phyloP scores from a whole-genome alignment of 805 yeast genomes.

The Nakazawaea pomicola region DNA sequence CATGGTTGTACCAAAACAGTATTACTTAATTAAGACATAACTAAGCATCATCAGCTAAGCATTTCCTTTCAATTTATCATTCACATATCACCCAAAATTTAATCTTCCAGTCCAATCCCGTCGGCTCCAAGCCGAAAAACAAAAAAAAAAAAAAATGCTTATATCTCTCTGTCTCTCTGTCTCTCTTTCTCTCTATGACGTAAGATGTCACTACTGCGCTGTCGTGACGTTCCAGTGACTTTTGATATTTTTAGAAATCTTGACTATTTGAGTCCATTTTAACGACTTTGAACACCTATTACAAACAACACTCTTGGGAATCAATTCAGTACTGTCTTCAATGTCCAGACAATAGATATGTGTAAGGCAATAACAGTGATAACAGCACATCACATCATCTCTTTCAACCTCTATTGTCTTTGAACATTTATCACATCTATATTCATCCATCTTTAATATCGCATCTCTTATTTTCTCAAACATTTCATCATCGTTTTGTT shows the following conservation, averaged over 20 bases:
- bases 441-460: neutral
- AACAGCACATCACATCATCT: neutral
- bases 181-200: no score
- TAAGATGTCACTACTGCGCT: no score
- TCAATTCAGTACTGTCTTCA: neutral
- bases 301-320: conserved; percentile 1
- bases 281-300: neutral
- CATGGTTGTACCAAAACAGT: no score
- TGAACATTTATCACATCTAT: neutral
- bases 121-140: neutral
- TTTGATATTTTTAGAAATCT: neutral
- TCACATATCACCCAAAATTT: no score
- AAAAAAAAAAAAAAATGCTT: neutral
- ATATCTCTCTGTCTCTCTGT: no score
- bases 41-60: no score
- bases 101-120: no score
- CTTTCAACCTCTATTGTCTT: neutral
- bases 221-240: no score
- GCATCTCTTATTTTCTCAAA: conserved; percentile 13
- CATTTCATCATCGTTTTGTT: neutral
- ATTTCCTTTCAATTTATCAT: no score
- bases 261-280: conserved; percentile 2
- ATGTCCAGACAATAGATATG: conserved; percentile 3
- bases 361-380: neutral
- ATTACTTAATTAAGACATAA: no score